These are phyloP conservation scores for Trichoderma erinaceum DNA, from an alignment of 495 filamentous ascomycete genomes.

Conservation along the genomic window DNA sequence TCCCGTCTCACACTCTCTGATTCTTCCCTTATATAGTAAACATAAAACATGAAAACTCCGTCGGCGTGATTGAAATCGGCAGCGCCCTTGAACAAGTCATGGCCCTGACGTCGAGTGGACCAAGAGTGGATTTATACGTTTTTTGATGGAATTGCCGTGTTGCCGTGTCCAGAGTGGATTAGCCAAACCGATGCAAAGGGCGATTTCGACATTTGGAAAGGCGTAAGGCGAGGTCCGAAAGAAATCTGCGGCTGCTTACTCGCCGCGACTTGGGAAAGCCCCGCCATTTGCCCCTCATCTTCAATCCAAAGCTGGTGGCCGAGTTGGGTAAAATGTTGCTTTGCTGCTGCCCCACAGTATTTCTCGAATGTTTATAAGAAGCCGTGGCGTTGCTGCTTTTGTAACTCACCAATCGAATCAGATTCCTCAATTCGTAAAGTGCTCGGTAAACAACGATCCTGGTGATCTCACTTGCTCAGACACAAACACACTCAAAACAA, in stretches of 20 bases:
- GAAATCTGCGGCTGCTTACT: neutral
- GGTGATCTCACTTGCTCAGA: no score
- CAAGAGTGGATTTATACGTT: no score
- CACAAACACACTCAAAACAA: neutral
- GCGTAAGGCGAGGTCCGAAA: neutral
- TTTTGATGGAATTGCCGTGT: neutral
- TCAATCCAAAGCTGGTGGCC: neutral
- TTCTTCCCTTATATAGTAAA: no score
- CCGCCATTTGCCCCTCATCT: conserved; percentile 7
- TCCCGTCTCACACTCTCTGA: no score
- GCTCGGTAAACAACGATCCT: no score
- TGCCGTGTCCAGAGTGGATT: neutral
- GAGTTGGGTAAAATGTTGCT: neutral
- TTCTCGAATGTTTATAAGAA: conserved; percentile 5
- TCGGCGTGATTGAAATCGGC: neutral
- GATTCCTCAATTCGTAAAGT: no score
- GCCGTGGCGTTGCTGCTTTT: neutral
- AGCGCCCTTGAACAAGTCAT: neutral
- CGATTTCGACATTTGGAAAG: conserved; percentile 1
- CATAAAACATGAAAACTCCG: no score
- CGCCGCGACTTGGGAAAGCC: neutral
- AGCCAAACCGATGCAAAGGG: neutral
- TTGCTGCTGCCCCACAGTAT: neutral
- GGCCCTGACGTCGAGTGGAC: neutral
- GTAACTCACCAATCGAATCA: neutral